These are phyloP conservation scores for Mallotus japonicus DNA, from an alignment of 441 rosid genomes.

Conservation along the genomic window DNA sequence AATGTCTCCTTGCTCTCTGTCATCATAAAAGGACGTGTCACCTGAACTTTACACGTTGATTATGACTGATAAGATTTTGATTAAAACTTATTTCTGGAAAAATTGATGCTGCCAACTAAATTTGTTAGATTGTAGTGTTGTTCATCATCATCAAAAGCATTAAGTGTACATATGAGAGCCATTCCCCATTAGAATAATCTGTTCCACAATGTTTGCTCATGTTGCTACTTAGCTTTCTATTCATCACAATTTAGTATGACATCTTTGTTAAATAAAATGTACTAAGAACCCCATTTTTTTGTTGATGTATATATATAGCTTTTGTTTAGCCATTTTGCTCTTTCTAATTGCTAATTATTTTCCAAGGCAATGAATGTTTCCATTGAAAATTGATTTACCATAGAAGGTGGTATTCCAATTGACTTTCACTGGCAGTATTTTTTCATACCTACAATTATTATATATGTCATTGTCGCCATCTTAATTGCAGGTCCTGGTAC, in stretches of 20 bases:
- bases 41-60: neutral
- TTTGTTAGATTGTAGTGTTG: neutral
- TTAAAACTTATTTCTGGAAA: neutral
- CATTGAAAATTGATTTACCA: neutral
- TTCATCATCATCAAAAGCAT: neutral
- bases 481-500: constrained; percentile 27
- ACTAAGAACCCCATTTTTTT: neutral
- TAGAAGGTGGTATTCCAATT: neutral
- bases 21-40: neutral
- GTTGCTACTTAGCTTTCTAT: neutral
- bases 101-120: neutral
- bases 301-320: neutral
- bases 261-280: neutral
- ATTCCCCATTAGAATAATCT: neutral
- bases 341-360: too few relatives aligned
- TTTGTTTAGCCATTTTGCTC: too few relatives aligned
- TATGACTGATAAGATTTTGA: neutral
- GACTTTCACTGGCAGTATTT: constrained; percentile 2
- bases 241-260: neutral
- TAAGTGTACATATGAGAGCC: neutral
- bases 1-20: neutral
- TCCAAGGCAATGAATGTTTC: too few relatives aligned
- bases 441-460: neutral
- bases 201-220: neutral
- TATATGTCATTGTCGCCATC: constrained; percentile 18